phyloP scores from a whole-genome alignment of 2,329 filamentous ascomycete genomes.

The Purpureocillium takamizusanense region DNA sequence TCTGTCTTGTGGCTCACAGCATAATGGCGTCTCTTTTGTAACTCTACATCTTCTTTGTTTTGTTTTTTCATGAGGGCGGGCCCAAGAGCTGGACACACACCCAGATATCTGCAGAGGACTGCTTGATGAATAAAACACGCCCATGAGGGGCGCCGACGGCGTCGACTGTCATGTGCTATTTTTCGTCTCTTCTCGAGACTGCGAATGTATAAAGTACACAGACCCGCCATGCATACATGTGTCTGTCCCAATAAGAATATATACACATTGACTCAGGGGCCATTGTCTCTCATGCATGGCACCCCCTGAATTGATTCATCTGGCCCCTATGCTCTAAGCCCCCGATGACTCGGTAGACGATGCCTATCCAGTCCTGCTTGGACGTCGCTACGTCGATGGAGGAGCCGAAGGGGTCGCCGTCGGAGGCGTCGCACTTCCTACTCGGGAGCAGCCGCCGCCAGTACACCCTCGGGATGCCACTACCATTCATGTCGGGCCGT shows the following conservation, averaged over 20 bases:
- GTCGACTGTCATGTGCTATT: too few species aligned
- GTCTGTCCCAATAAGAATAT: too few species aligned
- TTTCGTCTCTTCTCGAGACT: too few species aligned
- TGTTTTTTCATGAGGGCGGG: neutral
- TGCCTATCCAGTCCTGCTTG: slow-evolving; percentile 9
- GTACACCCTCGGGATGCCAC: slow-evolving; percentile 19
- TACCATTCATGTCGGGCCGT: slow-evolving; percentile 17
- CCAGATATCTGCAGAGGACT: slow-evolving; percentile 2
- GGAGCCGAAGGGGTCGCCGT: slow-evolving; percentile 7
- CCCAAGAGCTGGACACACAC: slow-evolving; percentile 5
- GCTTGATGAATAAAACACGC: neutral
- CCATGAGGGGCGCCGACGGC: too few species aligned
- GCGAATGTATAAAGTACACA: too few species aligned
- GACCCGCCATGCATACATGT: too few species aligned
- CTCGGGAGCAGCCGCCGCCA: slow-evolving; percentile 19
- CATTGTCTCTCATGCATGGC: too few species aligned
- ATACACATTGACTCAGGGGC: too few species aligned
- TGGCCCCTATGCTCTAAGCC: too few species aligned
- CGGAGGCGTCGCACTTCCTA: neutral
- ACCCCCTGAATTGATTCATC: too few species aligned
- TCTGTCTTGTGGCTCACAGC: too few species aligned
- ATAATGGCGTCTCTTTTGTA: neutral
- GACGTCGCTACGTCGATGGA: slow-evolving; percentile 5
- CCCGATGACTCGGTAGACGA: slow-evolving; percentile 5
- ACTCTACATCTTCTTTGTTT: too few species aligned